Evolutionary conservation across 805 yeast genomes (phyloP).

Genomic region (Starmerella gropengiesseri): DNA sequence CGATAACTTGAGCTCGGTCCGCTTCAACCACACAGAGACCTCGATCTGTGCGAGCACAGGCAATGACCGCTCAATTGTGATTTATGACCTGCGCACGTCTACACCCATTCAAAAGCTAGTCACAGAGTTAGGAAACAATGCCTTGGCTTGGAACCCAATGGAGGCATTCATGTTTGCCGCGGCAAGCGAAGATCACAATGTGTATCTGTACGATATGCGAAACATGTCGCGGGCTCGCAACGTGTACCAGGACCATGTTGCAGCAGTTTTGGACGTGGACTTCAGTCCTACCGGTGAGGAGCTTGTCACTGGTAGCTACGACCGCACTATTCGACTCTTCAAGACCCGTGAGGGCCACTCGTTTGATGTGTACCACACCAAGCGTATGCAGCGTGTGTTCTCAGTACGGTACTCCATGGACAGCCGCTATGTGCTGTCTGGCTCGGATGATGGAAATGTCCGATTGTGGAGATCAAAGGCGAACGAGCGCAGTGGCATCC

Average conservation of each 20-base stretch:
- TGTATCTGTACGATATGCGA: constrained; percentile 93
- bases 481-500: constrained; percentile 69
- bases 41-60: constrained; percentile 81
- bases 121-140: constrained; percentile 70
- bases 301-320: constrained; percentile 89
- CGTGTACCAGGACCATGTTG: constrained; percentile 88
- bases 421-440: constrained; percentile 72
- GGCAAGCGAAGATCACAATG: constrained; percentile 90
- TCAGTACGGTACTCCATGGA: constrained; percentile 80
- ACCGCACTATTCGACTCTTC: constrained; percentile 78
- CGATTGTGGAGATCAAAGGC: constrained; percentile 88
- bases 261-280: constrained; percentile 90
- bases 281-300: constrained; percentile 96
- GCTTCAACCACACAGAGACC: constrained; percentile 83
- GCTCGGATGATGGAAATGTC: constrained; percentile 93
- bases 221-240: constrained; percentile 70
- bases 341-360: constrained; percentile 76
- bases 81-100: constrained; percentile 83
- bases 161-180: constrained; percentile 90
- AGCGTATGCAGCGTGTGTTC: constrained; percentile 93
- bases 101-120: constrained; percentile 87
- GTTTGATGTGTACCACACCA: constrained; percentile 89
- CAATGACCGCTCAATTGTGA: constrained; percentile 70
- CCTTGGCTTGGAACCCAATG: constrained; percentile 94
- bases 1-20: constrained; percentile 71